Evolutionary conservation across 176 grass and related monocot genomes (phyloP), one percentile per base, ranked within the genome.

Genomic region (Triticum urartu): DNA sequence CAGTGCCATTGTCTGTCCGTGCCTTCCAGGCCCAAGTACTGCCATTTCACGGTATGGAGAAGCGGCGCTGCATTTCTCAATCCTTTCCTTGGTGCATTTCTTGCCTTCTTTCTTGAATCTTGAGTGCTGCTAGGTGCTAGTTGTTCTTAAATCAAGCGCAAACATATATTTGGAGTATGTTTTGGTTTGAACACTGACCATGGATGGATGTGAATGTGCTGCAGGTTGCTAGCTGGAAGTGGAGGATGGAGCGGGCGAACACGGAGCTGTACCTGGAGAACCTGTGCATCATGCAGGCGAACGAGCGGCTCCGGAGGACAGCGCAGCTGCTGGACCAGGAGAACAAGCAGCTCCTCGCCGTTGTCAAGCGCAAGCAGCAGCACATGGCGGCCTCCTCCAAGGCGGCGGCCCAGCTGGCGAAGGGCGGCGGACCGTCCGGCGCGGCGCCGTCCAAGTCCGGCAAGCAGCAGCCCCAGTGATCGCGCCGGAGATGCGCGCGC

Each of bases 231-330:
- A 64, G 40, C 40, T 68, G 79, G 26, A 63, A 28, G 79, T 52
- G 6, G 3, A 24, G 39, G 83, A 87, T 92, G 93, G 88, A 92
- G 35, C 66, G 59, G 48, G 56, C 77, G 22, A 92, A 88, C 78
- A 18, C 76, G 43, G 72, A 89, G 85, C 85, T 93, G 79, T 83
- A 87, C 60, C 34, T 89, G 86, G 75, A 94, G 65, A 97, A 92
- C 92, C 80, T 84, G 43, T 81, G 65, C 77, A 89, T 94, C 25
- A 88, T 97, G 86, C 82, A 94, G 84, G 88, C 87, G 68, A 97
- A 97, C 82, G 94, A 97, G 88, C 87, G 83, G 76, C 88, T 97
- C 52, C 81, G 92, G 48, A 76, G 81, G 79, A 88, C 67, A 66
- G 83, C 80, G 24, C 86, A 52, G 85, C 78, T 85, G 68, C 86